Conservation (phyloP, 768 basidiomycete genomes). For the Stropharia rugosoannulata region DNA sequence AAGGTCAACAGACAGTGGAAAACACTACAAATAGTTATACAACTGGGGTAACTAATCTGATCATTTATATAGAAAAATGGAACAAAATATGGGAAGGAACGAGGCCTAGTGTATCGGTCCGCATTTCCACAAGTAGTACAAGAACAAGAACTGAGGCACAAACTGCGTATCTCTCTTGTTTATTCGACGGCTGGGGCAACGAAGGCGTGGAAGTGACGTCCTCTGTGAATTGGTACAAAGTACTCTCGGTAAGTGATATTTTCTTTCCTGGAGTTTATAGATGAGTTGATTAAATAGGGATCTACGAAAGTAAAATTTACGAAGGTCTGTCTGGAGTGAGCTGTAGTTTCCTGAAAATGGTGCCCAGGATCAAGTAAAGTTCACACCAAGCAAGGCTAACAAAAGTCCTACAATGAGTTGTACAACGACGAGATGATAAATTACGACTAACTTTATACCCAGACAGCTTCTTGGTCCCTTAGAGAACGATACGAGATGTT, state of each 20-base stretch:
- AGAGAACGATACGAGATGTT: constrained; percentile 41
- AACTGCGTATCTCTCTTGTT: not conserved
- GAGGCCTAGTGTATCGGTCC: too few species aligned
- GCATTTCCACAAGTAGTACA: too few species aligned
- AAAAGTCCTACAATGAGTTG: not conserved
- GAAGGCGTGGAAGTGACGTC: constrained; percentile 29
- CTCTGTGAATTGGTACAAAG: constrained; percentile 34
- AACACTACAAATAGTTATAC: too few species aligned
- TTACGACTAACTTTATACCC: constrained; percentile 38
- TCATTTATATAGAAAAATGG: too few species aligned
- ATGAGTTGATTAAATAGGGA: not conserved
- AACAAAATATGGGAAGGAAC: too few species aligned
- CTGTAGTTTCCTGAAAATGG: constrained; percentile 37
- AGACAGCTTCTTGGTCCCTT: constrained; percentile 45
- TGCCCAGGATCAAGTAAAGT: constrained; percentile 39
- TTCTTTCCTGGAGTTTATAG: constrained; percentile 21
- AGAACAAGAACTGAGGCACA: too few species aligned
- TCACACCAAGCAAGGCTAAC: constrained; percentile 43
- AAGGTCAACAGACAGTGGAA: too few species aligned
- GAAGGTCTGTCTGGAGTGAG: constrained; percentile 29
- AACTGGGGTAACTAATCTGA: too few species aligned
- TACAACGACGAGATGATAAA: not conserved
- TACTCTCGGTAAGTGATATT: constrained; percentile 34
- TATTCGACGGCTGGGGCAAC: constrained; percentile 18
- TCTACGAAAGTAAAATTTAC: constrained; percentile 18